phyloP scores from a whole-genome alignment of 2,329 filamentous ascomycete species.

The Aspergillus tubingensis region DNA sequence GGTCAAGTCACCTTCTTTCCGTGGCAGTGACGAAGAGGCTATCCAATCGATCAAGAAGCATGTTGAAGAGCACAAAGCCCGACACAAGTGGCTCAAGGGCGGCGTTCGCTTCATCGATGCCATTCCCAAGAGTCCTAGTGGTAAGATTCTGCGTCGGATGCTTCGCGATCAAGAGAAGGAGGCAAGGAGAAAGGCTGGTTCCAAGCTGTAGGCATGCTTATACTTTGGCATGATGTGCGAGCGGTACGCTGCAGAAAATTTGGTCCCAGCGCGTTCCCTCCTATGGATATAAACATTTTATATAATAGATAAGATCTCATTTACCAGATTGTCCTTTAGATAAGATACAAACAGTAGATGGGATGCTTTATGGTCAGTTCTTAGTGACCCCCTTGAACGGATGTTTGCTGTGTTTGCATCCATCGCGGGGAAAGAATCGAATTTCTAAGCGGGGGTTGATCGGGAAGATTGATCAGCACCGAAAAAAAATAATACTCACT shows the following conservation, averaged over 20 bases:
- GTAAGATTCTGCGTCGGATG: conserved; percentile 64
- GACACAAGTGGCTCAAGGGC: conserved; percentile 64
- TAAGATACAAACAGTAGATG: no score
- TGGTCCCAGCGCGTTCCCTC: not conserved
- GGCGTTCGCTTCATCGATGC: conserved; percentile 60
- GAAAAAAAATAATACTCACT: conserved; percentile 12
- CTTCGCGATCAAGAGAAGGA: conserved; percentile 75
- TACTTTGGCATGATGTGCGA: not conserved
- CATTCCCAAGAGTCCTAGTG: conserved; percentile 63
- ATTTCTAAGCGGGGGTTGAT: conserved; percentile 32
- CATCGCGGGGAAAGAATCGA: conserved; percentile 26
- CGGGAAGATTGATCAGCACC: conserved; percentile 14
- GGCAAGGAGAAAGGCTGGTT: conserved; percentile 62
- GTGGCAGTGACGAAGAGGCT: conserved; percentile 54
- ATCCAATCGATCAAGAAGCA: conserved; percentile 57
- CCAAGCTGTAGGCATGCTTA: conserved; percentile 59
- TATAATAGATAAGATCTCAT: not conserved
- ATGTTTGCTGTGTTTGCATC: conserved; percentile 29
- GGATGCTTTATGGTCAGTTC: no score
- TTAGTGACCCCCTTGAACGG: no score
- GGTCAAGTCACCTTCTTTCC: conserved; percentile 58
- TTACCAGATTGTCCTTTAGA: not conserved
- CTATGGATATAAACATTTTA: not conserved
- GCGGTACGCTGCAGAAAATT: not conserved
- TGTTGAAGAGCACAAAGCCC: conserved; percentile 62